These are phyloP conservation scores for Boletus vermiculosoides DNA, from an alignment of 768 basidiomycete genomes.

Conservation along the genomic window DNA sequence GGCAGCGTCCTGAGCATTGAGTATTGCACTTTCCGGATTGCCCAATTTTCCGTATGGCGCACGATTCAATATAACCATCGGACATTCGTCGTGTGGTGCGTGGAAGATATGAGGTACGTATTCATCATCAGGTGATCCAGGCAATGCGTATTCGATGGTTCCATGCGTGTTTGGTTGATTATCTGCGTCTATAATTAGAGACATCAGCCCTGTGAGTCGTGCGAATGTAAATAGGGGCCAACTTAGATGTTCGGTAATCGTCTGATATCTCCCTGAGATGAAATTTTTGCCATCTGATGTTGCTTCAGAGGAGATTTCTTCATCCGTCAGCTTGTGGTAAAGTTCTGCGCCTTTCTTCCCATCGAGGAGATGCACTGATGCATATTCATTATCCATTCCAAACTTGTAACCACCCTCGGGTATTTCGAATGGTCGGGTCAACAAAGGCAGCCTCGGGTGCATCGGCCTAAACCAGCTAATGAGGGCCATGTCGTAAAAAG, in stretches of 20 bases:
- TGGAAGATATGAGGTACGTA: constrained; percentile 65
- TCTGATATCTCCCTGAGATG: constrained; percentile 35
- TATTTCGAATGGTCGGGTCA: constrained; percentile 31
- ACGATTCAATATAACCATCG: constrained; percentile 66
- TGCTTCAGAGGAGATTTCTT: constrained; percentile 12
- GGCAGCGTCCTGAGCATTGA: constrained; percentile 63
- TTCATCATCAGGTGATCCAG: constrained; percentile 39
- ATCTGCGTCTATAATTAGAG: constrained; percentile 29
- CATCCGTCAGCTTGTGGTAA: constrained; percentile 19
- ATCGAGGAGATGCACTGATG: constrained; percentile 30
- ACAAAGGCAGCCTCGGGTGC: constrained; percentile 44
- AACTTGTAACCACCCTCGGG: constrained; percentile 39
- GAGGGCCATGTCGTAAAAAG: constrained; percentile 67
- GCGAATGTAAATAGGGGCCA: constrained; percentile 3
- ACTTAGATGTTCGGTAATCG: constrained; percentile 43
- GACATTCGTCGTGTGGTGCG: constrained; percentile 52
- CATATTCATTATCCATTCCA: constrained; percentile 33
- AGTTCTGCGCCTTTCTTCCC: constrained; percentile 26
- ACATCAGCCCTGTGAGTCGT: constrained; percentile 10
- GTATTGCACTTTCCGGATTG: constrained; percentile 38
- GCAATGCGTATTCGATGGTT: constrained; percentile 27
- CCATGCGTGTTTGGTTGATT: constrained; percentile 35
- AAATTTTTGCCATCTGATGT: constrained; percentile 17
- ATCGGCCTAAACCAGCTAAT: constrained; percentile 56
- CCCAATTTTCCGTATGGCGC: constrained; percentile 56